phyloP scores from a whole-genome alignment of 176 grass and related monocot genomes.

The sorghum (Sorghum bicolor) region Sorghum_bicolor_NCBIv3 NC_012879.2:59430001-59430500 shows the following conservation, averaged over 20 bases:
- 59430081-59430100: not conserved
- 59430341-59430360: not conserved
- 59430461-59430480: not conserved
- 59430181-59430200: too few species aligned
- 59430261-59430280: not conserved
- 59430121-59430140: not conserved
- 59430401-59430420: not conserved
- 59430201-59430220: not conserved
- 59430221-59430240: not conserved
- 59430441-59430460: not conserved
- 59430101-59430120: not conserved
- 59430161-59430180: too few species aligned
- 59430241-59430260: not conserved
- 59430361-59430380: not conserved
- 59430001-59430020: not conserved
- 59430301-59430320: not conserved
- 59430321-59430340: not conserved
- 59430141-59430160: not conserved
- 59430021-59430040: not conserved
- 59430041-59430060: not conserved
- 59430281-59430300: not conserved
- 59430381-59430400: constrained; percentile 1
- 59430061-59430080: not conserved
- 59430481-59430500: not conserved
- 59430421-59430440: not conserved